Base-by-base conservation (phyloP, 257 asterid genomes). In the Schizonepeta tenuifolia region DNA sequence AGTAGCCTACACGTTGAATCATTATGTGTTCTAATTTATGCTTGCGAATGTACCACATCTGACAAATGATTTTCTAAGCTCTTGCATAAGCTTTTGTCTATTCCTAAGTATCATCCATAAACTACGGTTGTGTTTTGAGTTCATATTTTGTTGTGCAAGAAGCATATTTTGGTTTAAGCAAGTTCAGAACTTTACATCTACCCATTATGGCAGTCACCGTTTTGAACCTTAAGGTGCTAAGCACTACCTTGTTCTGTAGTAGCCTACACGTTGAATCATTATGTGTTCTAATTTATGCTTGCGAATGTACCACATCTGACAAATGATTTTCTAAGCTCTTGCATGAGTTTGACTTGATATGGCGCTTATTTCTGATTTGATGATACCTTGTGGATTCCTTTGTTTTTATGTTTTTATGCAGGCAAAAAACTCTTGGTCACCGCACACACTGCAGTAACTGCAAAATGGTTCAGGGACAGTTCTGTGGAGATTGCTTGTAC, bases 401-500 rank as follows among this genome's bases (percentile, higher is more conserved):
- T 17, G 35, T 28, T 50, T 14, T 22, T 28, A 33, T 44, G 24
- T 24, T 53, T 7, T 73, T 50, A 24, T 64, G 70, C 91, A 95
- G 98, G 90, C 98, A 92, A 83, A 95, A 95, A 82, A 89, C 99
- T 10, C 96, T 92, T 57, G 99, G 99, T 47, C 87, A 80, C 64
- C 97, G 93, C 36, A 95, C 98, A 44, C 87, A 81, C 67, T 95
- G 98, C 85, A 47, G 90, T 85, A 33, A 78, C 61, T 91, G 99
- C 84, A 79, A 70, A 76, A 64, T 88, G 90, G 90, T 88, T 46
- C 99, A 90, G 73, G 99, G 99, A 41, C 98, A 95, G 79, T 95
- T 95, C 81, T 95, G 99, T 80, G 99, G 99, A 65, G 99, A 95
- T 80, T 95, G 98, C 86, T 87, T 95, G 70, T 95, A 80, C 71